Evolutionary conservation across 192 early-diverging fungal genomes (phyloP).

Genomic region (Coemansia sp.): DNA sequence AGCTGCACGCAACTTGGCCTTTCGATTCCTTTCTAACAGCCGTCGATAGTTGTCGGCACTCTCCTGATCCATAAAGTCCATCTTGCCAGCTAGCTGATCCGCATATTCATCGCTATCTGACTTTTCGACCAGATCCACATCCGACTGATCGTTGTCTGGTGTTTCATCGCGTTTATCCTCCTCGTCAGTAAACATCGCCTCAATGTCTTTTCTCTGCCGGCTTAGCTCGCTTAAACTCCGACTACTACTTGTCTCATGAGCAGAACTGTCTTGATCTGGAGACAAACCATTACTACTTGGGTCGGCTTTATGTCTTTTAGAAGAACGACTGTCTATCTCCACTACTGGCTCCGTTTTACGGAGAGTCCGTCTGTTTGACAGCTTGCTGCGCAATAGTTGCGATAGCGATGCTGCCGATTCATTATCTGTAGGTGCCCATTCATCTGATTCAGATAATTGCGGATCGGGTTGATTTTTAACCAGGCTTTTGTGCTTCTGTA

Average conservation of each 20-base stretch:
- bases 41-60: constrained; percentile 41
- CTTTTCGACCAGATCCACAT: neutral
- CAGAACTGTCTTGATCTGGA: too few relatives aligned
- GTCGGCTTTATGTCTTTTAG: too few relatives aligned
- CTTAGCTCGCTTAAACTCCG: neutral
- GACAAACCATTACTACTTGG: too few relatives aligned
- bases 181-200: constrained; percentile 1
- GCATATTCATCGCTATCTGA: neutral
- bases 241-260: too few relatives aligned
- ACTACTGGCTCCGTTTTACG: too few relatives aligned
- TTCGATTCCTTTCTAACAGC: constrained; percentile 9
- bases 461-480: neutral
- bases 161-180: neutral
- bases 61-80: constrained; percentile 50
- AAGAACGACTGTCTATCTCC: too few relatives aligned
- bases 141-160: neutral
- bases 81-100: neutral
- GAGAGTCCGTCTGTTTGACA: too few relatives aligned
- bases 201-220: neutral
- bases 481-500: neutral
- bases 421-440: constrained; percentile 13
- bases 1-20: neutral
- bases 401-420: neutral
- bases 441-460: constrained; percentile 6
- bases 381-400: neutral